Conservation (phyloP, 306 rosid species). For the Vigna angularis region DNA sequence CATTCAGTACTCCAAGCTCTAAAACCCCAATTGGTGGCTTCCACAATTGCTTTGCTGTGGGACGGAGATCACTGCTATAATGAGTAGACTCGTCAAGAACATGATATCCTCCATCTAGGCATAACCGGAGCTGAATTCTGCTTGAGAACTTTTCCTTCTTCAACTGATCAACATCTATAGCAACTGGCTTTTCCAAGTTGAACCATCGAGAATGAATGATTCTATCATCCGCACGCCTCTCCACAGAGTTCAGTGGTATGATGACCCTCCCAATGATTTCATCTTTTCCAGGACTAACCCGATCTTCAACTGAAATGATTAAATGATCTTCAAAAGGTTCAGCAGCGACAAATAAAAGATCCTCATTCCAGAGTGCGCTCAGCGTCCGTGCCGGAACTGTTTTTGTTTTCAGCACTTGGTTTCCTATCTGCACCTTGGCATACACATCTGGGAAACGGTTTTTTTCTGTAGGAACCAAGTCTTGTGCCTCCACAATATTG, state of each 20-base stretch:
- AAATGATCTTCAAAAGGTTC: conserved; percentile 63
- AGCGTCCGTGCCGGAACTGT: conserved; percentile 53
- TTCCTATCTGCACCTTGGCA: conserved; percentile 56
- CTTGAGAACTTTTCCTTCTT: conserved; percentile 58
- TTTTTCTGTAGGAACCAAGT: conserved; percentile 55
- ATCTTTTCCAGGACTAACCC: conserved; percentile 57
- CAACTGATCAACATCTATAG: conserved; percentile 55
- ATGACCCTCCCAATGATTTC: conserved; percentile 59
- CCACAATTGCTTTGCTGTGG: conserved; percentile 60
- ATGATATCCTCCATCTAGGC: conserved; percentile 62
- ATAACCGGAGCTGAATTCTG: conserved; percentile 52
- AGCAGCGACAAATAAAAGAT: conserved; percentile 59
- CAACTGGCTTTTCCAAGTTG: conserved; percentile 56
- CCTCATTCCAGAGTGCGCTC: conserved; percentile 56
- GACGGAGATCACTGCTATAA: conserved; percentile 62
- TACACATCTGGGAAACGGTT: conserved; percentile 57
- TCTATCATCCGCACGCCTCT: conserved; percentile 59
- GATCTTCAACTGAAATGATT: conserved; percentile 52
- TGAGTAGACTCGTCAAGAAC: conserved; percentile 61
- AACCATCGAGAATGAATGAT: conserved; percentile 61
- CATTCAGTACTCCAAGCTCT: conserved; percentile 57
- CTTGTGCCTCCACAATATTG: conserved; percentile 64
- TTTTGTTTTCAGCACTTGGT: conserved; percentile 60
- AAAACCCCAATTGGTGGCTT: conserved; percentile 53
- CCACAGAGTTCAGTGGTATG: conserved; percentile 48